These are phyloP conservation scores for Amanita muscaria DNA, from an alignment of 768 basidiomycete species.

Conservation along the genomic window DNA sequence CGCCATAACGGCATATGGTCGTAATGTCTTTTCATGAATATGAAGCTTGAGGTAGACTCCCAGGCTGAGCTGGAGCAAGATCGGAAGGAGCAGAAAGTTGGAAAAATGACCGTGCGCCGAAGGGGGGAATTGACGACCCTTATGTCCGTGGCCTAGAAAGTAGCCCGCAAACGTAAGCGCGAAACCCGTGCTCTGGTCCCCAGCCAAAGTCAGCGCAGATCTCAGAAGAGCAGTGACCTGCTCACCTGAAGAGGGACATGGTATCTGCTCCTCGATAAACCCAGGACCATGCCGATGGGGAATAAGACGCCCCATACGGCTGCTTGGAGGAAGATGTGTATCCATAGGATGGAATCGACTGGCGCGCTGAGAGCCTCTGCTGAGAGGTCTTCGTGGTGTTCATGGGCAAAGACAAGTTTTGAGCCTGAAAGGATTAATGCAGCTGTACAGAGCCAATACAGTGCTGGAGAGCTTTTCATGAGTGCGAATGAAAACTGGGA, in stretches of 20 bases:
- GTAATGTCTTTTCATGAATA: constrained; percentile 66
- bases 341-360: constrained; percentile 70
- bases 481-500: not conserved
- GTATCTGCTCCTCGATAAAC: constrained; percentile 73
- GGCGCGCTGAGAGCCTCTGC: constrained; percentile 59
- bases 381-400: constrained; percentile 52
- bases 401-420: constrained; percentile 38
- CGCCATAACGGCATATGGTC: constrained; percentile 59
- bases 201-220: not conserved
- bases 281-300: constrained; percentile 75
- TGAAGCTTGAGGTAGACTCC: constrained; percentile 92
- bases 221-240: not conserved
- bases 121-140: constrained; percentile 65
- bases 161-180: constrained; percentile 66
- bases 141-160: constrained; percentile 80
- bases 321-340: constrained; percentile 75
- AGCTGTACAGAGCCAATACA: not conserved
- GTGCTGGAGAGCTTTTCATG: not conserved
- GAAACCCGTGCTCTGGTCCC: constrained; percentile 50
- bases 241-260: constrained; percentile 83
- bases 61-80: constrained; percentile 54
- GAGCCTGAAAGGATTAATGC: constrained; percentile 13
- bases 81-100: constrained; percentile 54
- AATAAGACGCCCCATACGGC: constrained; percentile 82
- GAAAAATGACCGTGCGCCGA: constrained; percentile 70